A percentile compares a stretch with the other conserved stretches of the same genome.
Conservation (phyloP, 2,329 filamentous ascomycete species). For the Exophiala mesophila region DNA sequence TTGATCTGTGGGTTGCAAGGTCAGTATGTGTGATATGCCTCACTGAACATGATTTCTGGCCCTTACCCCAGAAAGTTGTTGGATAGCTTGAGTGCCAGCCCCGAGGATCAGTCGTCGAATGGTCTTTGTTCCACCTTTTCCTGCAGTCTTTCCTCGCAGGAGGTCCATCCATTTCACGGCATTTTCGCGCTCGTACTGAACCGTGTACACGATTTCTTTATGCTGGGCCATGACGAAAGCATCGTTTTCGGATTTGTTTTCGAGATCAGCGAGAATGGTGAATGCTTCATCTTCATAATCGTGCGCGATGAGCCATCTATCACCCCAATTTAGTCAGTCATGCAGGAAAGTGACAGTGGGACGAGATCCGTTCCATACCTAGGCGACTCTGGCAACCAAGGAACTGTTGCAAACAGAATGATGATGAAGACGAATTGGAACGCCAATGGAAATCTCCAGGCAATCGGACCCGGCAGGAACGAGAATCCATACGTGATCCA, state of each 20-base stretch:
- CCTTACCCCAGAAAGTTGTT: conserved; percentile 44
- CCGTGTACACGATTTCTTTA: conserved; percentile 45
- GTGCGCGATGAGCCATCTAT: conserved; percentile 44
- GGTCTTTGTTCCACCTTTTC: conserved; percentile 44
- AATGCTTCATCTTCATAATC: conserved; percentile 44
- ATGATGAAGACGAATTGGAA: conserved; percentile 49
- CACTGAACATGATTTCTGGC: no score
- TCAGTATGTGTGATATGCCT: no score
- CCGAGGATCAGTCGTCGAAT: conserved; percentile 49
- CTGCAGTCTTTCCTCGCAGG: conserved; percentile 42
- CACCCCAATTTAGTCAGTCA: not conserved
- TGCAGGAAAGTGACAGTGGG: not conserved
- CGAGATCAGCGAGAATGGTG: conserved; percentile 47
- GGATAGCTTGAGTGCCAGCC: conserved; percentile 51
- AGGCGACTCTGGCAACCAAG: conserved; percentile 46
- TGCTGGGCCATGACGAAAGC: conserved; percentile 42
- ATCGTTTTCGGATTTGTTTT: conserved; percentile 41
- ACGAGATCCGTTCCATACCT: no score
- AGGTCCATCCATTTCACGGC: conserved; percentile 48
- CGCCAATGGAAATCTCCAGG: conserved; percentile 45
- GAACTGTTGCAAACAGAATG: conserved; percentile 42
- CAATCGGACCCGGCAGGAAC: conserved; percentile 39
- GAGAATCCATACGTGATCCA: conserved; percentile 52
- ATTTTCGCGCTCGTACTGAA: conserved; percentile 48
- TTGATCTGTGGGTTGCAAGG: conserved; percentile 10